These are phyloP conservation scores for Phialocephala sp. DNA, from an alignment of 2,329 filamentous ascomycete genomes.

Conservation along the genomic window DNA sequence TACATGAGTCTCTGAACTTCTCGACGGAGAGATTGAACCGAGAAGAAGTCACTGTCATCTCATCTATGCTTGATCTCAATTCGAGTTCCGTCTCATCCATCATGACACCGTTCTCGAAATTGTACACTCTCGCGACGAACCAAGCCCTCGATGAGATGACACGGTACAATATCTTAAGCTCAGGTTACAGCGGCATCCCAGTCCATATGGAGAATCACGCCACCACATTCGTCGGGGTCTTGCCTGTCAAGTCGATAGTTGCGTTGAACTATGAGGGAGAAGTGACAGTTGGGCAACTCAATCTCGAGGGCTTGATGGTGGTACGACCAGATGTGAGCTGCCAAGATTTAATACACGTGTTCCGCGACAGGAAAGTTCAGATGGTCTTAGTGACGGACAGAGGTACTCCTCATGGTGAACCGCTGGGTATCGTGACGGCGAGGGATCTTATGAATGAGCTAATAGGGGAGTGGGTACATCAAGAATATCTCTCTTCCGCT, in stretches of 20 bases:
- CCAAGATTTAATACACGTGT: slow-evolving; percentile 96
- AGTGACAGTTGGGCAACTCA: slow-evolving; percentile 83
- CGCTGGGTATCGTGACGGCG: slow-evolving; percentile 89
- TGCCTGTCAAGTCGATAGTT: slow-evolving; percentile 95
- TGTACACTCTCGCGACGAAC: slow-evolving; percentile 90
- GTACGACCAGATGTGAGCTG: slow-evolving; percentile 92
- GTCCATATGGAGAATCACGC: slow-evolving; percentile 82
- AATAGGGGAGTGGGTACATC: slow-evolving; percentile 79
- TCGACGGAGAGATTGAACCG: slow-evolving; percentile 79
- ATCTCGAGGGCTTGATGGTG: slow-evolving; percentile 87
- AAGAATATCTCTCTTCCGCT: background rate
- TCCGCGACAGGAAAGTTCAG: slow-evolving; percentile 96
- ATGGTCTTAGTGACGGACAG: slow-evolving; percentile 92
- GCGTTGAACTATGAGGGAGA: slow-evolving; percentile 93
- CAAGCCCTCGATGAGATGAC: slow-evolving; percentile 87
- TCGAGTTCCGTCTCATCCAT: slow-evolving; percentile 89
- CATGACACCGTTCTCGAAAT: slow-evolving; percentile 96
- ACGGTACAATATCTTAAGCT: slow-evolving; percentile 88
- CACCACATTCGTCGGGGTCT: slow-evolving; percentile 91
- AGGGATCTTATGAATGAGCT: slow-evolving; percentile 97
- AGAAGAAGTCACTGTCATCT: slow-evolving; percentile 97
- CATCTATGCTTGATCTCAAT: slow-evolving; percentile 90
- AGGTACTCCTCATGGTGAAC: slow-evolving; percentile 77
- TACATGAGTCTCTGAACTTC: slow-evolving; percentile 59
- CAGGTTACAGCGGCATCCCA: slow-evolving; percentile 91